Evolutionary conservation across 164 flowering plant species (phyloP), one percentile per base, ranked within the genome.

Genomic region (Vitis amurensis): DNA sequence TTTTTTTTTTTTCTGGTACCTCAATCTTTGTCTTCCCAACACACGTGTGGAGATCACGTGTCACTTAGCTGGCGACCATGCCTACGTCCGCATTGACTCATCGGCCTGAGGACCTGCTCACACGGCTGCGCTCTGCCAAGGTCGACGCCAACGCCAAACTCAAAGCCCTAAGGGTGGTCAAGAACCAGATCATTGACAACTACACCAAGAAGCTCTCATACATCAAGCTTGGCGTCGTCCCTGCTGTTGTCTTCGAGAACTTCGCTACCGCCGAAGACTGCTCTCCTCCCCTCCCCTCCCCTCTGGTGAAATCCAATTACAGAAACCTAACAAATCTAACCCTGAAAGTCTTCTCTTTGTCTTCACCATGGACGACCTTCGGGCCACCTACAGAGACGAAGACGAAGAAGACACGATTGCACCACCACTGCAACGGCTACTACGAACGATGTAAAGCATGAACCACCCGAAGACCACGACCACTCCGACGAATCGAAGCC

Each of bases 161-260:
- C 58, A 88, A 85, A 80, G 89, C 97, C 44, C 83, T 95, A 4
- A 68, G 97, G 16, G 97, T 91, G 63, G 69, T 95, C 63, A 95
- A 95, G 84, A 95, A 95, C 74, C 98, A 89, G 82, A 95, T 95
- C 68, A 95, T 95, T 53, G 98, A 97, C 3, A 95, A 95, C 75
- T 88, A 87, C 49, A 93, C 99, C 64, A 95, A 91, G 83, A 95
- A 95, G 80, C 84, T 93, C 62, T 75, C 88, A 47, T 95, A 77
- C 79, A 79, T 93, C 77, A 90, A 91, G 76, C 93, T 91, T 71
- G 97, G 92, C 58, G 90, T 88, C 11, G 93, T 91, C 17, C 92
- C 98, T 9, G 78, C 78, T 68, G 81, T 93, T 59, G 90, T 88
- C 64, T 70, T 67, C 17, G 71, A 85, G 27, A 83, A 2, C 5